Evolutionary conservation across 257 asterid species (phyloP).

Genomic region (Lithospermum erythrorhizon): DNA sequence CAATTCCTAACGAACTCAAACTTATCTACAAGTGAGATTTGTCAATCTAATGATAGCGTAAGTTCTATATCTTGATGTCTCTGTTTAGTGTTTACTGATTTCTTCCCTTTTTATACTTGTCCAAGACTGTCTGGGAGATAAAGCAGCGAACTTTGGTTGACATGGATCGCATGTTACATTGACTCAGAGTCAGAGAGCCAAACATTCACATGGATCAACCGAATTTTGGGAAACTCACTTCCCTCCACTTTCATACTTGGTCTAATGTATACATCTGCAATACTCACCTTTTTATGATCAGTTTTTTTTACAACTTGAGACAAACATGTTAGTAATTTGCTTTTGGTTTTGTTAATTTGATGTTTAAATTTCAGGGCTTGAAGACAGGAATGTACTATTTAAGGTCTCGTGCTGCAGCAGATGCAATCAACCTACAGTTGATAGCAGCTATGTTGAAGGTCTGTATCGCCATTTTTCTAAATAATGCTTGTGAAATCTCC

Average conservation of each 20-base stretch:
- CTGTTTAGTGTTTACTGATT: slow-evolving; percentile 17
- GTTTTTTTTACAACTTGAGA: no score
- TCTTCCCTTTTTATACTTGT: not conserved
- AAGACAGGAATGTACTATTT: slow-evolving; percentile 96
- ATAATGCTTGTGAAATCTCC: no score
- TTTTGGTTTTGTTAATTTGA: no score
- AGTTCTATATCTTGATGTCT: not conserved
- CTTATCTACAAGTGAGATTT: slow-evolving; percentile 63
- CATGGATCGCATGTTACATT: slow-evolving; percentile 95
- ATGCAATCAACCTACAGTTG: slow-evolving; percentile 89
- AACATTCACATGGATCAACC: slow-evolving; percentile 98
- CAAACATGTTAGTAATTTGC: not conserved
- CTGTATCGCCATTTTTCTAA: no score
- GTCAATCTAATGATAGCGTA: slow-evolving; percentile 1
- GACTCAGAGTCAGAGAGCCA: slow-evolving; percentile 95
- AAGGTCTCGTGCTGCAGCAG: slow-evolving; percentile 89
- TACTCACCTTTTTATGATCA: not conserved
- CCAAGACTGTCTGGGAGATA: slow-evolving; percentile 96
- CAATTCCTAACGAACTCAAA: slow-evolving; percentile 64
- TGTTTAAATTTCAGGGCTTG: slow-evolving; percentile 46
- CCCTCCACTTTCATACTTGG: slow-evolving; percentile 91
- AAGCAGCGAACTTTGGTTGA: slow-evolving; percentile 71
- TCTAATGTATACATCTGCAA: slow-evolving; percentile 33
- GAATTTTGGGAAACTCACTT: slow-evolving; percentile 71
- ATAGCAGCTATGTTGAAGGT: slow-evolving; percentile 66